Percentiles rank a stretch among this genome's conserved stretches.
Conservation (phyloP, 169 alveolate genomes). For the Eimeria sp. region DNA sequence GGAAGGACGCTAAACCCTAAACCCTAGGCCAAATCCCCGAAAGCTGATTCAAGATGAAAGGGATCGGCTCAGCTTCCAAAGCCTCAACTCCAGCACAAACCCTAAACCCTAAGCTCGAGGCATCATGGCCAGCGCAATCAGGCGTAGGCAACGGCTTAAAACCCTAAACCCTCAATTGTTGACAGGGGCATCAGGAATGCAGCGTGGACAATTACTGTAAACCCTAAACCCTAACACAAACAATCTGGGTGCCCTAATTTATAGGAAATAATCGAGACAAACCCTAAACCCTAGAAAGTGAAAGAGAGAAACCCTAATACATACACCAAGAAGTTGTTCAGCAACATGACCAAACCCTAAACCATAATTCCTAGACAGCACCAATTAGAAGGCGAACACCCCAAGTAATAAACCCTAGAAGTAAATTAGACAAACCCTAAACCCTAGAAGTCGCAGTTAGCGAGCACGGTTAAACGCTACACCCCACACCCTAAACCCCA, state of each 20-base stretch:
- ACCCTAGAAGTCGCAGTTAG: neutral
- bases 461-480: neutral
- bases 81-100: neutral
- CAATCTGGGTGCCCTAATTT: neutral
- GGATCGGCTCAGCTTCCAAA: neutral
- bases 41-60: too few species aligned
- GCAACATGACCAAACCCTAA: neutral
- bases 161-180: conserved; percentile 16
- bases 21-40: neutral
- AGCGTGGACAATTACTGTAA: neutral
- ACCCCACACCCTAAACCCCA: neutral
- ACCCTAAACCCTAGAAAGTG: neutral
- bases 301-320: neutral
- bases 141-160: too few species aligned
- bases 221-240: neutral
- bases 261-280: neutral
- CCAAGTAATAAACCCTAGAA: too few species aligned
- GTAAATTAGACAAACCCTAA: neutral
- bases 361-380: neutral
- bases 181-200: too few species aligned
- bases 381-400: neutral
- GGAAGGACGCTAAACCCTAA: neutral
- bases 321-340: too few species aligned
- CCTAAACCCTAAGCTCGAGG: neutral
- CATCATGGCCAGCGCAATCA: neutral